Evolutionary conservation across 768 basidiomycete genomes (phyloP).

Genomic region (Mycena polygramma): DNA sequence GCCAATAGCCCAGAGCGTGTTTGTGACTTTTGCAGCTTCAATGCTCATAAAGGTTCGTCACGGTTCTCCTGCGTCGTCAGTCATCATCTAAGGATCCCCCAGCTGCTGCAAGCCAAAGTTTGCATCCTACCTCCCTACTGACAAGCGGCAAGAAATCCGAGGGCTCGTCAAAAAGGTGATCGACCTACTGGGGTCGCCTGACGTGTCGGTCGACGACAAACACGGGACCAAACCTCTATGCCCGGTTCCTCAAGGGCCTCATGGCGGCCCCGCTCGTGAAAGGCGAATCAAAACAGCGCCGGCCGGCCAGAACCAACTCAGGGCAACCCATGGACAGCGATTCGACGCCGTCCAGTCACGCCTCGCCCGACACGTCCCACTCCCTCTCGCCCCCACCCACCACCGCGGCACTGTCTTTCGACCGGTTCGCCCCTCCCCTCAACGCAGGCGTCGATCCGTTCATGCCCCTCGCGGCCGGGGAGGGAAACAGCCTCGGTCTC

Average conservation of each 20-base stretch:
- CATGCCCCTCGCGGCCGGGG: slow-evolving; percentile 41
- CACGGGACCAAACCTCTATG: slow-evolving; percentile 87
- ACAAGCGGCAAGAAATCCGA: slow-evolving; percentile 74
- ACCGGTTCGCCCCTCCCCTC: slow-evolving; percentile 58
- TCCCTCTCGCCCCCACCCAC: slow-evolving; percentile 64
- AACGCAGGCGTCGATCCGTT: slow-evolving; percentile 57
- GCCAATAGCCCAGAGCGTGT: slow-evolving; percentile 84
- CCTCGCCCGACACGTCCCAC: slow-evolving; percentile 56
- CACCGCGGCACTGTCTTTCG: slow-evolving; percentile 60
- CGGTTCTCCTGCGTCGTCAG: neutral
- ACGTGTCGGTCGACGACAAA: slow-evolving; percentile 83
- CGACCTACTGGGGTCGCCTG: slow-evolving; percentile 74
- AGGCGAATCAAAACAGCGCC: slow-evolving; percentile 33
- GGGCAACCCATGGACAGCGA: slow-evolving; percentile 40
- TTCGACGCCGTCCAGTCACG: slow-evolving; percentile 47
- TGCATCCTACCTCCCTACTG: slow-evolving; percentile 66
- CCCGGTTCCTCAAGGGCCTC: slow-evolving; percentile 81
- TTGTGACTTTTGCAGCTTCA: slow-evolving; percentile 84
- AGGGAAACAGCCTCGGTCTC: slow-evolving; percentile 36
- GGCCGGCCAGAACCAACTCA: slow-evolving; percentile 35
- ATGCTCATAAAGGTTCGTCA: slow-evolving; percentile 81
- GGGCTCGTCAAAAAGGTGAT: slow-evolving; percentile 74
- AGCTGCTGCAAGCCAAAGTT: slow-evolving; percentile 88
- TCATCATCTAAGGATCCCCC: slow-evolving; percentile 12
- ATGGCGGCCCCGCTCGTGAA: slow-evolving; percentile 70